Evolutionary conservation across 257 asterid species (phyloP).

Genomic region (Dorcoceras hygrometricum): DNA sequence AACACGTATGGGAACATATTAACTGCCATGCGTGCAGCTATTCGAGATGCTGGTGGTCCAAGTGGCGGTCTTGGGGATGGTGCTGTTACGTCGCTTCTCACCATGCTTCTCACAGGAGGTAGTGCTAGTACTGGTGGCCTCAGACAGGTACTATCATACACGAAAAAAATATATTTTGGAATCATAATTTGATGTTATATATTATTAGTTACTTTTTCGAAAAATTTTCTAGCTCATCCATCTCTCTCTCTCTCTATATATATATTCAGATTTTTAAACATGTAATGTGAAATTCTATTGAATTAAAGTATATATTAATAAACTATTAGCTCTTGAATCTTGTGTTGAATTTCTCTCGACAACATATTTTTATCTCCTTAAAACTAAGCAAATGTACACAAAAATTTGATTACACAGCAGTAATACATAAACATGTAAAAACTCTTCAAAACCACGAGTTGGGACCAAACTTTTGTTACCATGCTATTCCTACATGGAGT

Average conservation of each 20-base stretch:
- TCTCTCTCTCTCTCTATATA: no score
- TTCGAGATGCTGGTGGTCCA: slow-evolving; percentile 62
- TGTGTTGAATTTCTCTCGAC: background rate
- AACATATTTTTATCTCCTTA: no score
- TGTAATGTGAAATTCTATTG: background rate
- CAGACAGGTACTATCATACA: slow-evolving; percentile 52
- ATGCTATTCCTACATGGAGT: background rate
- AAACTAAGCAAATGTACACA: background rate
- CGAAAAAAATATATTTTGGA: background rate
- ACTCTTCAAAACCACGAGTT: background rate
- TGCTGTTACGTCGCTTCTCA: slow-evolving; percentile 59
- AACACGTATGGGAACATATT: slow-evolving; percentile 76
- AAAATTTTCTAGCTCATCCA: background rate
- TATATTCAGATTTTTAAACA: background rate
- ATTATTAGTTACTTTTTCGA: no score
- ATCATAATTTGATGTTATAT: background rate
- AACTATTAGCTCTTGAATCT: background rate
- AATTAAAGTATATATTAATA: no score
- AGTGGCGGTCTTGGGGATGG: slow-evolving; percentile 71
- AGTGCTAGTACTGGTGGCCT: slow-evolving; percentile 57
- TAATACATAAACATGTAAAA: background rate
- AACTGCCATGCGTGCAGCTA: slow-evolving; percentile 77
- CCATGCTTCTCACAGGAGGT: slow-evolving; percentile 88
- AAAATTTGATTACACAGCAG: background rate
- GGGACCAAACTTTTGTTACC: background rate